Evolutionary conservation across 805 yeast genomes (phyloP).

Genomic region (Brettanomyces sp.): DNA sequence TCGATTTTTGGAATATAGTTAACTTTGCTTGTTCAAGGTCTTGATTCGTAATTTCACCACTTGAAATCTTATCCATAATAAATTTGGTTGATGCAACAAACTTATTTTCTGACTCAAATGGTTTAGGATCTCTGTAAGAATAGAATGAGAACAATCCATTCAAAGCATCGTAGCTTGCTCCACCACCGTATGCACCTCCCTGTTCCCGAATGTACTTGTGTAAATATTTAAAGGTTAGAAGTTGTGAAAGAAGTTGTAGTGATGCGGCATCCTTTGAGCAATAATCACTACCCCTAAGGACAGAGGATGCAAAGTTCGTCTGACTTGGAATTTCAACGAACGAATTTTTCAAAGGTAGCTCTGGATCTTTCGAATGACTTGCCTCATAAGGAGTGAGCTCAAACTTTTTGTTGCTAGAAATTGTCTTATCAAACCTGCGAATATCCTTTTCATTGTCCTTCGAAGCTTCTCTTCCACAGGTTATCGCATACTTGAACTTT

Average conservation of each 20-base stretch:
- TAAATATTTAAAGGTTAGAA: slow-evolving; percentile 71
- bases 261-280: slow-evolving; percentile 71
- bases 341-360: slow-evolving; percentile 22
- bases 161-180: slow-evolving; percentile 71
- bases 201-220: slow-evolving; percentile 89
- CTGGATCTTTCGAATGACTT: not conserved
- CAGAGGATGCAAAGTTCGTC: slow-evolving; percentile 72
- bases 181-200: slow-evolving; percentile 98
- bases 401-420: slow-evolving; percentile 6
- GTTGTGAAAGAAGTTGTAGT: slow-evolving; percentile 70
- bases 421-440: slow-evolving; percentile 20
- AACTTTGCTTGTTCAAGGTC: slow-evolving; percentile 87
- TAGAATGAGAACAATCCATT: slow-evolving; percentile 76
- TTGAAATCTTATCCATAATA: slow-evolving; percentile 24
- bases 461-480: slow-evolving; percentile 42
- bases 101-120: slow-evolving; percentile 54
- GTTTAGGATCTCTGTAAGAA: slow-evolving; percentile 92
- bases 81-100: slow-evolving; percentile 45
- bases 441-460: slow-evolving; percentile 28
- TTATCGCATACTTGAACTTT: slow-evolving; percentile 43
- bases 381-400: slow-evolving; percentile 9
- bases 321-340: slow-evolving; percentile 75
- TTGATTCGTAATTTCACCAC: slow-evolving; percentile 26
- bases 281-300: slow-evolving; percentile 59
- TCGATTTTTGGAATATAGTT: slow-evolving; percentile 85